Base-by-base conservation (phyloP, 192 early-diverging fungal genomes). In the Coemansia nantahalensis region DNA sequence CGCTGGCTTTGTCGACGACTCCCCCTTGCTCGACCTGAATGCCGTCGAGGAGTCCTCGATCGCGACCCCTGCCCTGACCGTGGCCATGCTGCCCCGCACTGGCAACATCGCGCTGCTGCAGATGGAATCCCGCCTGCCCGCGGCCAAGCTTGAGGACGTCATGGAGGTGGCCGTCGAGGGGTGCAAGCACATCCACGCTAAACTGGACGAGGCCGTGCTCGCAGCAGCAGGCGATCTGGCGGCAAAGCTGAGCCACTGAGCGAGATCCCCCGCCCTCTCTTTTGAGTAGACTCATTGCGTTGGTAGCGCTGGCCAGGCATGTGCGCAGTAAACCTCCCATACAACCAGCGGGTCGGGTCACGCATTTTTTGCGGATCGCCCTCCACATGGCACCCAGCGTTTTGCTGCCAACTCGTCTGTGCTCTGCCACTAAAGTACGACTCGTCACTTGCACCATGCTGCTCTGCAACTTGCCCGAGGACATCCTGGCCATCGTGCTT, bases 41-140 rank as follows among this genome's bases (percentile, higher is more conserved):
- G 74, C 85, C 43, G 76, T 87, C 33, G 96, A 98, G 63, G 96
- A 95, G 70, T 82, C 84, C 8, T 78, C 85, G 12, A 57, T 68
- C 18, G 91, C 91, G 63, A 87, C 82, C 7, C 94, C 96, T 4
- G 88, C 86, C 26, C 77, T 98, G 9, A 95, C 96, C 2, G 78
- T 98, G 8, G 96, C 88, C 0, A 62, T 90, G 22, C 59, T 92
- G 52, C 90, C 92, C 13, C 82, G 87, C 54, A 86, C 79, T n/a
- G 84, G 86, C 37, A 92, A 90, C 67, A 78, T 95, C 21, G 86
- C 85, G 23, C 59, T 94, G 60, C 65, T 93, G 37, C 85, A 91
- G 80, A 87, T 93, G 80, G 94, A 98, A 63, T 87, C 90, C 21
- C 68, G 89, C 51, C 77, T 98, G 49, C 90, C 93, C 64, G 65